Percentiles rank a stretch among this genome's conserved stretches.
phyloP scores from a whole-genome alignment of 2,329 filamentous ascomycete species.

The Pseudogymnoascus sp. region DNA sequence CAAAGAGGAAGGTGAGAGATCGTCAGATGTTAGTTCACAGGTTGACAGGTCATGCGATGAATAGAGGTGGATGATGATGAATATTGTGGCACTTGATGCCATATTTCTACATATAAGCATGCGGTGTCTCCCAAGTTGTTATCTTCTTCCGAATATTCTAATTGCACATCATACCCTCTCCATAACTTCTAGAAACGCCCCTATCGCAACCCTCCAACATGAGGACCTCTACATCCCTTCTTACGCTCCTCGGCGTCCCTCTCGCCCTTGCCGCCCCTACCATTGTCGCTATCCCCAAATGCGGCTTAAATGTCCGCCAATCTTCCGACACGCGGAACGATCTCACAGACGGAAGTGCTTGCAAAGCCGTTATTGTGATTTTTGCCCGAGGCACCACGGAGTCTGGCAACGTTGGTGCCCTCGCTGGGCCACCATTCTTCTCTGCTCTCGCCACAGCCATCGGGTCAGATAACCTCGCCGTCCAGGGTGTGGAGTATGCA shows the following conservation, averaged over 20 bases:
- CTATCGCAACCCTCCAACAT: background rate
- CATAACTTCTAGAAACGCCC: background rate
- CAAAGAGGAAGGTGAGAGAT: background rate
- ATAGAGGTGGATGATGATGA: background rate
- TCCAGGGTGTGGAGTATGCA: conserved; percentile 47
- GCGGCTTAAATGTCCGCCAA: background rate
- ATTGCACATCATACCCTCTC: background rate
- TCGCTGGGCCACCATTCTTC: conserved; percentile 43
- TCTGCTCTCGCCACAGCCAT: conserved; percentile 34
- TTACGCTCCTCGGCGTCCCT: background rate
- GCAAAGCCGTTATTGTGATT: conserved; percentile 42
- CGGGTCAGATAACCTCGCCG: conserved; percentile 36
- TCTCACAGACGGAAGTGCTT: conserved; percentile 24
- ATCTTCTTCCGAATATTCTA: background rate
- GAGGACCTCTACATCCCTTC: background rate
- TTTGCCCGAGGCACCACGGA: conserved; percentile 50
- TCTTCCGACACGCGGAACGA: conserved; percentile 15
- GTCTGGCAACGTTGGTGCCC: conserved; percentile 41
- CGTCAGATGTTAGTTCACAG: background rate
- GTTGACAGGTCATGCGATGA: background rate
- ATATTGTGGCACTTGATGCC: background rate
- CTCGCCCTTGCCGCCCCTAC: background rate
- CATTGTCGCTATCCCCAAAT: background rate
- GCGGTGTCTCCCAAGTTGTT: background rate
- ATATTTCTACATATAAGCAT: background rate